Percentiles rank a stretch among this genome's conserved stretches.
Evolutionary conservation across 441 rosid genomes (phyloP).

Genomic region (Pelargonium fulgidum): DNA sequence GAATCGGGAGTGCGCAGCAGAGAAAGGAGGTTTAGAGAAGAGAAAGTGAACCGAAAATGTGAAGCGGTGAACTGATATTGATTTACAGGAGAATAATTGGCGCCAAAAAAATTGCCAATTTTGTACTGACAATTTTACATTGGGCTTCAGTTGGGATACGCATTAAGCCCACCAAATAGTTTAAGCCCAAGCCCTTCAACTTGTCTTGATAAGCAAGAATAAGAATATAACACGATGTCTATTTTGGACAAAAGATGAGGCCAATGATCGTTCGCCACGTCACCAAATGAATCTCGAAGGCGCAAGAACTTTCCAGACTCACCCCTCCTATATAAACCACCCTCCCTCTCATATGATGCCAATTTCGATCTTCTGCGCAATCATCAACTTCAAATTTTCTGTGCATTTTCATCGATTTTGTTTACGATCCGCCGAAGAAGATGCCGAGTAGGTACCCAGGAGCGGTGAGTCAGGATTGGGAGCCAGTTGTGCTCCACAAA

Average conservation of each 20-base stretch:
- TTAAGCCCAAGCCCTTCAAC: slow-evolving; percentile 9
- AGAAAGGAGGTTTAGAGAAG: slow-evolving; percentile 12
- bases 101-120: slow-evolving; percentile 42
- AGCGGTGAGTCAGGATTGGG: slow-evolving; percentile 68
- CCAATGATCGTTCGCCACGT: slow-evolving; percentile 1
- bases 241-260: slow-evolving; percentile 9
- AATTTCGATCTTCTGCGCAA: neutral
- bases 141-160: neutral
- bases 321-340: neutral
- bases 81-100: slow-evolving; percentile 29
- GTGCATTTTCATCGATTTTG: neutral
- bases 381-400: neutral
- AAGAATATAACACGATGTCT: slow-evolving; percentile 17
- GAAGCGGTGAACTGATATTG: neutral
- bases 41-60: neutral
- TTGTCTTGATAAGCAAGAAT: slow-evolving; percentile 1
- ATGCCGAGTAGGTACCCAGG: slow-evolving; percentile 76
- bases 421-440: neutral
- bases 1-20: neutral
- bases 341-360: neutral
- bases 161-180: neutral
- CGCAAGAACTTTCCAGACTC: slow-evolving; percentile 10
- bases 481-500: slow-evolving; percentile 68
- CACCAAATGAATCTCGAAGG: slow-evolving; percentile 10
- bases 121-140: neutral